Base-by-base conservation (phyloP, 768 basidiomycete genomes). In the Trametes villosa region DNA sequence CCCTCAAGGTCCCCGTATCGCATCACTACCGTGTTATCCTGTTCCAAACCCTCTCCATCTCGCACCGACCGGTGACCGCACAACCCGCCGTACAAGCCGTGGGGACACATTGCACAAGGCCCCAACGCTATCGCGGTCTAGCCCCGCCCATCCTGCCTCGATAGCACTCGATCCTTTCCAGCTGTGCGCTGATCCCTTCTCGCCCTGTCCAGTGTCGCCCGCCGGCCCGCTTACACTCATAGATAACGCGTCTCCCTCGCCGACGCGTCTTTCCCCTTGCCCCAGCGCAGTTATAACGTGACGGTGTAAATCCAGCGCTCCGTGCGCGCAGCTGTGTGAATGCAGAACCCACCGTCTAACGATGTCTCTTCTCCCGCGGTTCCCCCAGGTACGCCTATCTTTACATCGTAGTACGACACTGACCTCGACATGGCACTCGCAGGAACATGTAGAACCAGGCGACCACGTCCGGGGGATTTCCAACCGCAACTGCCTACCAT, bases 151-250 rank as follows among this genome's bases (percentile, higher is more conserved):
- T 50, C 27, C 22, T 38, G 26, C 46, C 52, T 54, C 47, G 59
- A 60, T 60, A 60, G 51, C 59, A 45, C 49, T 59, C 49, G 49
- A 44, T 59, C 49, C 57, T 38, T 40, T 49, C 44, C 20, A 48
- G 51, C 59, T 46, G 11, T 8, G 33, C 53, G 59, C 45, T 49
- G 53, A 55, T 55, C 59, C 27, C 59, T 54, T 61, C 59, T 61
- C 59, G 53, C 53, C 59, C 53, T 55, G 59, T 13, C 41, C 59
- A 47, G 53, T 24, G 48, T 49, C 38, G 18, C 47, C 40, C 53
- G 59, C 51, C 51, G 13, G 13, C 13, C 18, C 6, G 36, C 13
- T 15, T 9, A 15, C 36, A 11, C 36, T 38, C 46, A 45, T 51
- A 34, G 42, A 59, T 59, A 51, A 48, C 33, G 44, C 42, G 15